Conservation (phyloP, 1,284 basidiomycete species). For the Volvariella volvacea region DNA sequence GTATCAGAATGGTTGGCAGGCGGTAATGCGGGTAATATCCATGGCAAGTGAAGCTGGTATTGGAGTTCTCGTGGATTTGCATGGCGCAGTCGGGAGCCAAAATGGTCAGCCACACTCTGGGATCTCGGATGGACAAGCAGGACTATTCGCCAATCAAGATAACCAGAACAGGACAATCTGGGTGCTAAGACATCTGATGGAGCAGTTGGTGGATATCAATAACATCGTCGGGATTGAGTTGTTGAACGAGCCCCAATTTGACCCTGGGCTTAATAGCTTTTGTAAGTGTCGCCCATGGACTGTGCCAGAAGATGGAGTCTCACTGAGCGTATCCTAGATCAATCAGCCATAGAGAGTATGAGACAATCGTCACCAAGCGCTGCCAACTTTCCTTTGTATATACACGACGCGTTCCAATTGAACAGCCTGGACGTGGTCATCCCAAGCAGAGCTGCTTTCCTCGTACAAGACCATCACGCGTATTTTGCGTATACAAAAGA, state of each 20-base stretch:
- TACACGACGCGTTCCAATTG: constrained; percentile 73
- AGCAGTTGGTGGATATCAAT: constrained; percentile 52
- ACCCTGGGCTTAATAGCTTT: constrained; percentile 41
- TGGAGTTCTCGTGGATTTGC: constrained; percentile 72
- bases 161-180: constrained; percentile 56
- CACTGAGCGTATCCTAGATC: constrained; percentile 26
- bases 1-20: constrained; percentile 59
- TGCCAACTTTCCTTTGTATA: constrained; percentile 55
- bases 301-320: constrained; percentile 1
- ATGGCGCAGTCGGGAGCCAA: constrained; percentile 69
- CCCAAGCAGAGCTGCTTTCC: constrained; percentile 55
- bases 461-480: too few relatives aligned
- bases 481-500: too few relatives aligned
- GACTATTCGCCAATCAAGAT: constrained; percentile 44
- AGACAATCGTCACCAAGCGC: constrained; percentile 40
- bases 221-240: constrained; percentile 77
- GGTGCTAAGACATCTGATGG: constrained; percentile 49
- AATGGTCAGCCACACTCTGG: constrained; percentile 72
- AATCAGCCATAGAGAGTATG: constrained; percentile 47
- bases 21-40: constrained; percentile 58
- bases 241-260: constrained; percentile 65
- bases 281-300: constrained; percentile 31
- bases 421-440: constrained; percentile 68
- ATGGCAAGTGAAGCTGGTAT: constrained; percentile 58
- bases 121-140: constrained; percentile 53